These are phyloP conservation scores for Pseudofabraea citricarpa DNA, from an alignment of 2,329 filamentous ascomycete genomes.

Conservation along the genomic window DNA sequence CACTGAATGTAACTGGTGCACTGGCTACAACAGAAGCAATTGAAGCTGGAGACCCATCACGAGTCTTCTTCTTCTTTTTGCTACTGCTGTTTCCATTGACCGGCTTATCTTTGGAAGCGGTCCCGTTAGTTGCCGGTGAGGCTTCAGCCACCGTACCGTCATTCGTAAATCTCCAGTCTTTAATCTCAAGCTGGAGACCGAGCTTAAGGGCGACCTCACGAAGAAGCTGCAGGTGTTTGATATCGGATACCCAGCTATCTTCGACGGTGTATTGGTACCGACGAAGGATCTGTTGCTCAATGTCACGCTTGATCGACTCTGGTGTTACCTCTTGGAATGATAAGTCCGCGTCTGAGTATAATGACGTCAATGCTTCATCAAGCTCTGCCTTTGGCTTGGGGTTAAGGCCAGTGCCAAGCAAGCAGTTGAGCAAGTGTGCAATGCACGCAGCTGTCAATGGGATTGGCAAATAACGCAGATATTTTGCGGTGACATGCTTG, in stretches of 20 bases:
- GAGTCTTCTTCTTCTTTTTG: constrained; percentile 56
- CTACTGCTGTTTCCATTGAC: constrained; percentile 23
- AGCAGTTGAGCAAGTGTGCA: constrained; percentile 87
- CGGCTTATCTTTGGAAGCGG: constrained; percentile 37
- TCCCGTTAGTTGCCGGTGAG: constrained; percentile 28
- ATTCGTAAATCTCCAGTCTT: constrained; percentile 63
- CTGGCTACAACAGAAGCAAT: constrained; percentile 37
- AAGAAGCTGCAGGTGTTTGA: constrained; percentile 77
- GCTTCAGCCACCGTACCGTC: constrained; percentile 30
- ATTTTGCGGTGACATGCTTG: constrained; percentile 82
- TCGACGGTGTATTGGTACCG: constrained; percentile 75
- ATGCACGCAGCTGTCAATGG: constrained; percentile 76
- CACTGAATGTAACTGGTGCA: constrained; percentile 60
- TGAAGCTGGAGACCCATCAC: constrained; percentile 43
- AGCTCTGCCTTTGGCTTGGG: constrained; percentile 72
- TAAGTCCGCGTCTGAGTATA: constrained; percentile 81
- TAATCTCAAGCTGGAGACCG: constrained; percentile 80
- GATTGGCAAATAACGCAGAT: constrained; percentile 74
- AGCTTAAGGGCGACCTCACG: constrained; percentile 86
- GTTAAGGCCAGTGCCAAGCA: constrained; percentile 75
- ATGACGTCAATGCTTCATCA: constrained; percentile 60
- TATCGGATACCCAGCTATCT: constrained; percentile 58
- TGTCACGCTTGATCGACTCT: constrained; percentile 60
- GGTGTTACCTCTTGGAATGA: constrained; percentile 77
- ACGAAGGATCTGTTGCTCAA: constrained; percentile 65